A percentile compares a stretch with the other conserved stretches of the same genome.
Conservation (phyloP, 306 rosid genomes). For the Mimosa bimucronata region DNA sequence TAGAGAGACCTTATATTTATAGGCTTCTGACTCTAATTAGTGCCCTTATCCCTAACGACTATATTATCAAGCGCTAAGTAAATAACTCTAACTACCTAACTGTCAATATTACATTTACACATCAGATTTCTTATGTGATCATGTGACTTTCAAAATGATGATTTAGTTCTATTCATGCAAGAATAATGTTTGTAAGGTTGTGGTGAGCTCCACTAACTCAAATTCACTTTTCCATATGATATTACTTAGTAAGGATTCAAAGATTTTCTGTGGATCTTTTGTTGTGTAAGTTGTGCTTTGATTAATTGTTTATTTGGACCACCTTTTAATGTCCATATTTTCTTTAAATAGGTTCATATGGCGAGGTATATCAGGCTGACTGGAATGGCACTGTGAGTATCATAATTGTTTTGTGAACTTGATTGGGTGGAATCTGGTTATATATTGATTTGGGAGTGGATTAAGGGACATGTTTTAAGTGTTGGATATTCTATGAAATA, state of each 20-base stretch:
- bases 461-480: neutral
- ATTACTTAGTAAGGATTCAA: slow-evolving; percentile 17
- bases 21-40: no score
- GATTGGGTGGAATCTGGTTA: slow-evolving; percentile 13
- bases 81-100: no score
- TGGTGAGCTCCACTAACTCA: slow-evolving; percentile 18
- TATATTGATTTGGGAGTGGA: slow-evolving; percentile 29
- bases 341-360: slow-evolving; percentile 83
- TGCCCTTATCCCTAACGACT: no score
- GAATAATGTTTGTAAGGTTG: slow-evolving; percentile 26
- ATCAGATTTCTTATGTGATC: neutral
- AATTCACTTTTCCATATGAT: slow-evolving; percentile 20
- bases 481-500: slow-evolving; percentile 14
- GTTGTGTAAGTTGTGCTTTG: slow-evolving; percentile 21
- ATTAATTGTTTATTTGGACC: no score
- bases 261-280: neutral
- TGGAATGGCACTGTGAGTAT: slow-evolving; percentile 97
- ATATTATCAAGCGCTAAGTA: no score
- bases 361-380: slow-evolving; percentile 97
- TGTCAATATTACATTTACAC: no score
- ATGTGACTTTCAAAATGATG: slow-evolving; percentile 11
- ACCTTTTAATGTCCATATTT: slow-evolving; percentile 30
- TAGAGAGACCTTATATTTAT: no score
- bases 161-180: slow-evolving; percentile 20
- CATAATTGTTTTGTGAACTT: slow-evolving; percentile 28